A percentile compares a stretch with the other conserved stretches of the same genome.
These are phyloP conservation scores for Lindgomyces ingoldianus DNA, from an alignment of 495 filamentous ascomycete genomes.

Conservation along the genomic window DNA sequence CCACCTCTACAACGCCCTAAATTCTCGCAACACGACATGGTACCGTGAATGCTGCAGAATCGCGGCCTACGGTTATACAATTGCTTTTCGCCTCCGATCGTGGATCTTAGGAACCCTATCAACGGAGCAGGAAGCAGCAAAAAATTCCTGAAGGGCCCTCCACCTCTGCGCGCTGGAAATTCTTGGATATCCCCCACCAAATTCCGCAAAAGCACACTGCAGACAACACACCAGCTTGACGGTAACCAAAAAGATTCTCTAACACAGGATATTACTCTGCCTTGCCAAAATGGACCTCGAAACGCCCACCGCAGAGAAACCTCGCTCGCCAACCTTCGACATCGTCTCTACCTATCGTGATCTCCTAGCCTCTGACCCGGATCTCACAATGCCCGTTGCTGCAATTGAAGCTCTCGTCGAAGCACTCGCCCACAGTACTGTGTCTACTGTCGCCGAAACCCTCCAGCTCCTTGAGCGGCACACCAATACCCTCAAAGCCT, in stretches of 20 bases:
- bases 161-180: neutral
- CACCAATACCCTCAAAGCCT: constrained; percentile 69
- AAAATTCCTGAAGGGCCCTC: neutral
- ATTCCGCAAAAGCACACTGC: neutral
- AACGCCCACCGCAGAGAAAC: constrained; percentile 19
- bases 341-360: constrained; percentile 62
- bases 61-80: neutral
- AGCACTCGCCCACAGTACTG: constrained; percentile 71
- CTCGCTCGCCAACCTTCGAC: constrained; percentile 36
- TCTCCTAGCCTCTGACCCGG: constrained; percentile 66
- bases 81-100: neutral
- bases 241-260: neutral
- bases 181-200: neutral
- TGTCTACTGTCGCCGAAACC: constrained; percentile 88
- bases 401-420: constrained; percentile 92
- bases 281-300: constrained; percentile 10
- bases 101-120: neutral
- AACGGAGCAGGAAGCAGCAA: neutral
- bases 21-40: neutral
- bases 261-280: neutral
- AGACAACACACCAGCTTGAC: neutral
- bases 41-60: neutral
- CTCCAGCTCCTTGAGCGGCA: constrained; percentile 77
- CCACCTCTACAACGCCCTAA: neutral
- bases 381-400: constrained; percentile 92